Percentiles rank a stretch among this genome's conserved stretches.
phyloP scores from a whole-genome alignment of 345 rosid genomes.

The Raphanus raphanistrum region DNA sequence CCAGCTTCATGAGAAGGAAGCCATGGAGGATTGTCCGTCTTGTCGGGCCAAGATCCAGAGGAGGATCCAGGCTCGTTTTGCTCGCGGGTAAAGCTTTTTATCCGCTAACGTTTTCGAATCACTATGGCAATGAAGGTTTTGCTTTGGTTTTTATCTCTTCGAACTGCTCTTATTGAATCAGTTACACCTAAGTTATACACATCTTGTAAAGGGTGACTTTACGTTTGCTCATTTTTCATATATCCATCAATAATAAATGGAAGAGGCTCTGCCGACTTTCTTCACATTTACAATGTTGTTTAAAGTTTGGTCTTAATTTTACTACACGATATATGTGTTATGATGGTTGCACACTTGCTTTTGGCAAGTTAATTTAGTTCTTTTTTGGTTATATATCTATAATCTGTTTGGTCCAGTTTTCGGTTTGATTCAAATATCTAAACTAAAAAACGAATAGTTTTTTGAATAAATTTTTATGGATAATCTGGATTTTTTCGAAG shows the following conservation, averaged over 20 bases:
- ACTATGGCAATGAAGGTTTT: slow-evolving; percentile 32
- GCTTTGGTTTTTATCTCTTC: slow-evolving; percentile 1
- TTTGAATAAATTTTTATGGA: no score
- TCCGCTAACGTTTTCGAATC: background rate
- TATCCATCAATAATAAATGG: slow-evolving; percentile 32
- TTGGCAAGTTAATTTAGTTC: background rate
- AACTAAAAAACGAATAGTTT: no score
- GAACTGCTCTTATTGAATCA: slow-evolving; percentile 16
- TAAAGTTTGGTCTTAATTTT: background rate
- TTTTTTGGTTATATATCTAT: no score
- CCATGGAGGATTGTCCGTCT: slow-evolving; percentile 60
- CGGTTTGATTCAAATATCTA: no score
- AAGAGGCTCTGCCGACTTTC: slow-evolving; percentile 15
- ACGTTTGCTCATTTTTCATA: slow-evolving; percentile 26
- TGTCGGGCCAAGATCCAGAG: slow-evolving; percentile 48
- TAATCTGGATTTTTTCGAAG: no score
- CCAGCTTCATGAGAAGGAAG: slow-evolving; percentile 51
- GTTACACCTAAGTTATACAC: slow-evolving; percentile 23
- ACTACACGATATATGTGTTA: background rate
- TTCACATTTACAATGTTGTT: background rate
- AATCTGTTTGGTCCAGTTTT: background rate
- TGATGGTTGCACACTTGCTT: background rate
- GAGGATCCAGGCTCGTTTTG: slow-evolving; percentile 46
- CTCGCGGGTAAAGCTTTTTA: slow-evolving; percentile 18
- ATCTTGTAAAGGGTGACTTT: slow-evolving; percentile 41